Percentiles rank a stretch among this genome's conserved stretches.
These are phyloP conservation scores for Backusella tuberculispora DNA, from an alignment of 192 early-diverging fungal genomes.

Conservation along the genomic window DNA sequence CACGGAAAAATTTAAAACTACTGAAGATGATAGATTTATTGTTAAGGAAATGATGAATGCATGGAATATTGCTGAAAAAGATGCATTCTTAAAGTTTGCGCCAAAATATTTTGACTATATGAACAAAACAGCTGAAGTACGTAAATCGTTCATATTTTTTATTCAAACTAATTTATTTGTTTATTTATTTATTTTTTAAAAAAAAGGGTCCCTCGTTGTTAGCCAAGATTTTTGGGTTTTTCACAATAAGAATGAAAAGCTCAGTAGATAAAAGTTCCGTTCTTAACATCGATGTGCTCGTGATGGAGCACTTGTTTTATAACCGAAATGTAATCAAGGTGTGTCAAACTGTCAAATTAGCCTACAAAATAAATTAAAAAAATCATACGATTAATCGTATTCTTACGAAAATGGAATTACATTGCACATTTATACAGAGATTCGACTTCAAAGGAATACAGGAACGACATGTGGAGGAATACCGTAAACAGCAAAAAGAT, in stretches of 20 bases:
- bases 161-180: background rate
- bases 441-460: slow-evolving; percentile 83
- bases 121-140: slow-evolving; percentile 58
- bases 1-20: background rate
- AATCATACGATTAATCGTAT: slow-evolving; percentile 19
- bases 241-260: slow-evolving; percentile 83
- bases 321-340: slow-evolving; percentile 68
- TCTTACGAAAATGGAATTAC: background rate
- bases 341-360: slow-evolving; percentile 56
- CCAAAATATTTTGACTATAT: slow-evolving; percentile 90
- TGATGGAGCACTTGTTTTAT: slow-evolving; percentile 96
- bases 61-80: slow-evolving; percentile 79
- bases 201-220: slow-evolving; percentile 67
- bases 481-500: slow-evolving; percentile 42
- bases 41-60: slow-evolving; percentile 82
- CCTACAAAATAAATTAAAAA: background rate
- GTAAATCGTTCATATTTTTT: slow-evolving; percentile 14
- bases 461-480: slow-evolving; percentile 57
- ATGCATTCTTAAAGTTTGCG: slow-evolving; percentile 85
- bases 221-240: slow-evolving; percentile 91
- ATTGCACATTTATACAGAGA: slow-evolving; percentile 41
- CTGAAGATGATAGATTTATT: slow-evolving; percentile 81
- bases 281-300: slow-evolving; percentile 84
- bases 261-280: slow-evolving; percentile 61
- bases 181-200: slow-evolving; percentile 13